Percentiles rank a stretch among this genome's conserved stretches.
These are phyloP conservation scores for Phytomonas francai DNA, from an alignment of 208 protist genomes.

Conservation along the genomic window DNA sequence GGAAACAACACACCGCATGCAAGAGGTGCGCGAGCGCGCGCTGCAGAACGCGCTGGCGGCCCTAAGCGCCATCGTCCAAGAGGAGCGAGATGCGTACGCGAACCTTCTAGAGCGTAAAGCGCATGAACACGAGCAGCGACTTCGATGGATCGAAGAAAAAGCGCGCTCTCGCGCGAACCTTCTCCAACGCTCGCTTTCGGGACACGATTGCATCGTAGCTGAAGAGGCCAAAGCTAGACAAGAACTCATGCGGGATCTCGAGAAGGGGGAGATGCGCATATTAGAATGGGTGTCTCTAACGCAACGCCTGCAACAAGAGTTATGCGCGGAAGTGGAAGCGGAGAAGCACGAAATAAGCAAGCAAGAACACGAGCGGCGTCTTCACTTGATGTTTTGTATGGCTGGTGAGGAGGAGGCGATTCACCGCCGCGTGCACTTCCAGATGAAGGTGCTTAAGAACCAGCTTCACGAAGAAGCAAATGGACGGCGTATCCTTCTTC, in stretches of 20 bases:
- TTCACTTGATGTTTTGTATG: constrained; percentile 34
- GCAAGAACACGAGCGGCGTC: constrained; percentile 41
- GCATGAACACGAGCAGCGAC: neutral
- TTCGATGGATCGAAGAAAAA: neutral
- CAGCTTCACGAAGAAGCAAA: constrained; percentile 24
- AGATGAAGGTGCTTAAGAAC: constrained; percentile 13
- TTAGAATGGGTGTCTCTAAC: neutral
- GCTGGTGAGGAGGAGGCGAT: constrained; percentile 35
- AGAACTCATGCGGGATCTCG: neutral
- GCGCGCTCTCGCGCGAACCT: neutral
- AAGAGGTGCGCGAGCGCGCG: neutral
- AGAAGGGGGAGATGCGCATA: neutral
- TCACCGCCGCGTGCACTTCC: constrained; percentile 23
- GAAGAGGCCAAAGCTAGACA: neutral
- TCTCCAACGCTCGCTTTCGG: neutral
- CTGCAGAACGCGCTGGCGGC: neutral
- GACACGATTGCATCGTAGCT: neutral
- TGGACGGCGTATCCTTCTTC: constrained; percentile 19
- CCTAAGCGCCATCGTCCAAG: neutral
- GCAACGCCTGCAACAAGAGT: constrained; percentile 7
- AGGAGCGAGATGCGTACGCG: neutral
- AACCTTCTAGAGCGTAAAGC: constrained; percentile 1
- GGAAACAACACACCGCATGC: neutral
- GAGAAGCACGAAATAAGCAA: constrained; percentile 30
- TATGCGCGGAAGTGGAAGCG: neutral